Conservation (phyloP, 306 rosid genomes). For the apple (Malus domestica) region DNA sequence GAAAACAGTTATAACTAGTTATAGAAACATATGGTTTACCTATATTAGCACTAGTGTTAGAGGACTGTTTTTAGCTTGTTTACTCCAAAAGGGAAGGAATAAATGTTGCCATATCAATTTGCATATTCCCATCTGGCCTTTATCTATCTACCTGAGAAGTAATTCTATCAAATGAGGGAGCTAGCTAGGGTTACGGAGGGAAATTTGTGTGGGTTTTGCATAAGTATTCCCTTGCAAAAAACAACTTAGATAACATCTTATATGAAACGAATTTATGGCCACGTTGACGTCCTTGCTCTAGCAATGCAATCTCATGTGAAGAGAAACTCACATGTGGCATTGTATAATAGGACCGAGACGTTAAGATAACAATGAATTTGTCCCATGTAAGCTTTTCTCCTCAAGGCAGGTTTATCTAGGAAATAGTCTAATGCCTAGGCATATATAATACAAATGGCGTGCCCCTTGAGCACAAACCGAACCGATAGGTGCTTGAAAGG, state of each 20-base stretch:
- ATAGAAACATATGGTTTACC: constrained; percentile 30
- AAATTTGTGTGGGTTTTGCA: neutral
- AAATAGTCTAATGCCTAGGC: neutral
- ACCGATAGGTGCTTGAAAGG: neutral
- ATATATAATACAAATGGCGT: neutral
- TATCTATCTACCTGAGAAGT: constrained; percentile 4
- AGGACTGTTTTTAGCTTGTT: neutral
- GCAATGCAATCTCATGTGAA: neutral
- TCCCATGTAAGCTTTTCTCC: neutral
- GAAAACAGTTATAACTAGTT: constrained; percentile 31
- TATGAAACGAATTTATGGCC: no score
- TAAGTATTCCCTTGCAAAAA: neutral
- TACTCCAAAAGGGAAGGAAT: constrained; percentile 9
- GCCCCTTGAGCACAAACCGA: neutral
- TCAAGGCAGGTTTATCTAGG: neutral
- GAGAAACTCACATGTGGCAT: neutral
- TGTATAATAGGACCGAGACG: no score
- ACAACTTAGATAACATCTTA: neutral
- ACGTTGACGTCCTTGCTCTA: no score
- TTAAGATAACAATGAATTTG: no score
- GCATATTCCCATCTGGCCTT: neutral
- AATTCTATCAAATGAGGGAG: constrained; percentile 8
- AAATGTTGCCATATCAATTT: constrained; percentile 14
- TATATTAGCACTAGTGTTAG: constrained; percentile 7
- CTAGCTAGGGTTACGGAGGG: neutral